A percentile compares a stretch with the other conserved stretches of the same genome.
These are phyloP conservation scores for Penicilliopsis zonata DNA, from an alignment of 495 filamentous ascomycete genomes.

Conservation along the genomic window DNA sequence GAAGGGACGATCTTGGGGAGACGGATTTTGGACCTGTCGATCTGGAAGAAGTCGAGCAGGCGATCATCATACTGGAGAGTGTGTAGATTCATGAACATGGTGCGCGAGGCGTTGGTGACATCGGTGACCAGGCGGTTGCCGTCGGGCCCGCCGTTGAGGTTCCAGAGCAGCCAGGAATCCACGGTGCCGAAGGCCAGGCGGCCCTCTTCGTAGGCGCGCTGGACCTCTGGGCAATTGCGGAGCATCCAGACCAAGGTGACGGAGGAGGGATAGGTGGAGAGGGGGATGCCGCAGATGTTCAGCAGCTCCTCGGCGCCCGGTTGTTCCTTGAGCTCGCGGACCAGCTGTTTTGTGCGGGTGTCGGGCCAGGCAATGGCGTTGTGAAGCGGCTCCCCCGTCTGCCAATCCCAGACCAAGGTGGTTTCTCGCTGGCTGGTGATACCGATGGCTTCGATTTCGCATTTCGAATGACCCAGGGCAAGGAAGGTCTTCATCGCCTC, in stretches of 20 bases:
- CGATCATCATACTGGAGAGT: conserved; percentile 77
- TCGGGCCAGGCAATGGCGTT: conserved; percentile 94
- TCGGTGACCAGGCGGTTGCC: conserved; percentile 72
- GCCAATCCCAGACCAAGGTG: conserved; percentile 78
- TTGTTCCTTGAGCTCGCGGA: conserved; percentile 64
- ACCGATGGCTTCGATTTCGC: conserved; percentile 73
- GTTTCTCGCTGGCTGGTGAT: conserved; percentile 96
- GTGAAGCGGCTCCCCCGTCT: conserved; percentile 74
- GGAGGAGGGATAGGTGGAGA: conserved; percentile 90
- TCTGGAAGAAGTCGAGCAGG: conserved; percentile 70
- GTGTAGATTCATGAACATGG: conserved; percentile 93
- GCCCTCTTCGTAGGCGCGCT: conserved; percentile 66
- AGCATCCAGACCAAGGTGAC: conserved; percentile 84
- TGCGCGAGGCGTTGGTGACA: conserved; percentile 82
- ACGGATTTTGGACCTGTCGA: conserved; percentile 62
- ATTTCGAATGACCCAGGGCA: conserved; percentile 53
- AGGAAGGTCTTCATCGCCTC: conserved; percentile 64
- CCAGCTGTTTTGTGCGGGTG: conserved; percentile 67
- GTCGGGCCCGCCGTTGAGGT: conserved; percentile 71
- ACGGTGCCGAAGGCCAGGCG: conserved; percentile 86
- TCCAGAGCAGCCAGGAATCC: conserved; percentile 85
- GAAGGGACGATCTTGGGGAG: conserved; percentile 83
- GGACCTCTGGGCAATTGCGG: conserved; percentile 57
- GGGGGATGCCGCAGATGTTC: conserved; percentile 71
- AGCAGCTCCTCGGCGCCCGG: conserved; percentile 55